Conservation (phyloP, 768 basidiomycete genomes). For the Collybia sordida region DNA sequence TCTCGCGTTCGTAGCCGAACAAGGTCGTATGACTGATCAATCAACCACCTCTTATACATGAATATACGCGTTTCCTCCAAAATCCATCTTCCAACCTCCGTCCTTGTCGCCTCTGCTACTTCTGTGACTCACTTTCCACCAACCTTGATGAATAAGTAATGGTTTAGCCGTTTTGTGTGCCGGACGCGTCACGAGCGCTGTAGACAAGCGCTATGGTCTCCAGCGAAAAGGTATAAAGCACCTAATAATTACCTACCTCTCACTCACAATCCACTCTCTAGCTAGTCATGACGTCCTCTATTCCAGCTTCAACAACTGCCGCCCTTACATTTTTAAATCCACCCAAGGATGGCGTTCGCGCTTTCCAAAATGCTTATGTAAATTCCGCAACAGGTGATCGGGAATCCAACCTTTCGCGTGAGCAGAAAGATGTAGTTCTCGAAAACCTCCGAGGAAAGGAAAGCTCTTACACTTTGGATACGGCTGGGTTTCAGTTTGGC, state of each 20-base stretch:
- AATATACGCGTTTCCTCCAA: no score
- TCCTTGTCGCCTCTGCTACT: no score
- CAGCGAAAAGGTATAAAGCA: not conserved
- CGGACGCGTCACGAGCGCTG: not conserved
- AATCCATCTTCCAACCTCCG: no score
- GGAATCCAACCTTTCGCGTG: constrained; percentile 16
- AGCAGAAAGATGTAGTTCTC: constrained; percentile 32
- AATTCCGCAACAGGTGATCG: constrained; percentile 32
- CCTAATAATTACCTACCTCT: not conserved
- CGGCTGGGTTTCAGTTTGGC: constrained; percentile 45
- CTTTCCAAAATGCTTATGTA: constrained; percentile 35
- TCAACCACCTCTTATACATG: no score
- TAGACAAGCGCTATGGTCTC: not conserved
- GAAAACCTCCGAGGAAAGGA: constrained; percentile 57
- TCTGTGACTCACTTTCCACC: no score
- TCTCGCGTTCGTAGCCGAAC: no score
- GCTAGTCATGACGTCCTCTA: not conserved
- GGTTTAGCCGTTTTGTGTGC: not conserved
- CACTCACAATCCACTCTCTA: not conserved
- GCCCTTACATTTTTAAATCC: constrained; percentile 36
- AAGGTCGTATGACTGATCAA: no score
- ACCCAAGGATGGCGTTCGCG: constrained; percentile 37
- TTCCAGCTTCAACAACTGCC: constrained; percentile 22
- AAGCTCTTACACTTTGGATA: constrained; percentile 41
- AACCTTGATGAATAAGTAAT: not conserved